Base-by-base conservation (phyloP, 495 filamentous ascomycete species). In the Neurospora discreta region DNA sequence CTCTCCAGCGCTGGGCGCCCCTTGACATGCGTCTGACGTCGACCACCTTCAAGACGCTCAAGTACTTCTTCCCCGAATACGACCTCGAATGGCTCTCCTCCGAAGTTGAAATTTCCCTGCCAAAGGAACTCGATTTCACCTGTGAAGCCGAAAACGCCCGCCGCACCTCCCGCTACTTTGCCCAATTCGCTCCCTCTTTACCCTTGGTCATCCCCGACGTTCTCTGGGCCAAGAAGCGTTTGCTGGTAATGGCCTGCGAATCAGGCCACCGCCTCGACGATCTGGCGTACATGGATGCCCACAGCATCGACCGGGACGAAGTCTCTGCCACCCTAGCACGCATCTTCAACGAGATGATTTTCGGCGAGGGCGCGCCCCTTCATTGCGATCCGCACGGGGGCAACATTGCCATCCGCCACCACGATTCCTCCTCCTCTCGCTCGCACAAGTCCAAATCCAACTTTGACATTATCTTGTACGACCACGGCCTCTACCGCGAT, bases 311-410 rank as follows among this genome's bases (percentile, higher is more conserved):
- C 80, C 90, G 96, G 11, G 96, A 97, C 81, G 96, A 99, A 82
- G 96, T 99, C 33, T 96, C 94, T 8, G 95, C 96, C 0, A 91
- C 95, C 0, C 82, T 99, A 6, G 90, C 95, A 3, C 89, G 90
- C 68, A 94, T 98, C 71, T 99, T 99, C 86, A 99, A 99, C 83
- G 94, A 97, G 79, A 99, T 99, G 96, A 97, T 99, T 72, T 99
- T 99, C 75, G 95, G 95, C 39, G 89, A 90, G 68, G 84, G 90
- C 73, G 94, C 95, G 3, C 92, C 95, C 0, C 84, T 99, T 41
- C 96, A 99, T 82, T 99, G 96, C 80, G 96, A 99, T 77, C 96
- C 96, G 3, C 96, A 99, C 77, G 95, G 94, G 70, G 96, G 96
- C 39, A 99, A 99, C 79, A 92, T 98, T 39, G 95, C 96, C 38